phyloP scores from a whole-genome alignment of 306 rosid genomes.

The Pachyrhizus erosus region DNA sequence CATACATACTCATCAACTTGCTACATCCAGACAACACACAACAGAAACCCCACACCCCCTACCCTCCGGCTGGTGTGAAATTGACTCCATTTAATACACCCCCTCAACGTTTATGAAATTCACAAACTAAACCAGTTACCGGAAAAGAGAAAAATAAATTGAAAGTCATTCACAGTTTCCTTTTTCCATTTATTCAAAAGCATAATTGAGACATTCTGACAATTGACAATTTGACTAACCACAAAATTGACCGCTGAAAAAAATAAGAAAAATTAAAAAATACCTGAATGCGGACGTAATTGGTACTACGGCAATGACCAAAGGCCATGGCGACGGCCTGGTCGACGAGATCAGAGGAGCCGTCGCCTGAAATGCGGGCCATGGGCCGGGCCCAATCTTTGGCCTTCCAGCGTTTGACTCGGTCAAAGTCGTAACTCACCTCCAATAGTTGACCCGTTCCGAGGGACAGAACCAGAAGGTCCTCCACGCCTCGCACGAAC shows the following conservation, averaged over 20 bases:
- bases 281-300: slow-evolving; percentile 98
- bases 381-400: slow-evolving; percentile 95
- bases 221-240: slow-evolving; percentile 24
- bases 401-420: slow-evolving; percentile 78
- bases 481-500: slow-evolving; percentile 98
- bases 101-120: slow-evolving; percentile 42
- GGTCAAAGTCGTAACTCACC: slow-evolving; percentile 66
- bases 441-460: slow-evolving; percentile 85
- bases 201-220: slow-evolving; percentile 25
- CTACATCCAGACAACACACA: slow-evolving; percentile 50
- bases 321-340: slow-evolving; percentile 98
- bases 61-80: slow-evolving; percentile 53
- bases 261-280: not conserved
- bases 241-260: not conserved
- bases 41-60: slow-evolving; percentile 51
- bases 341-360: slow-evolving; percentile 89
- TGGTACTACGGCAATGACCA: slow-evolving; percentile 72
- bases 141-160: not conserved
- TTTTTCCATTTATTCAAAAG: not conserved
- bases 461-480: slow-evolving; percentile 82
- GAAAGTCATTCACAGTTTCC: not conserved
- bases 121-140: slow-evolving; percentile 24
- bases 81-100: slow-evolving; percentile 54
- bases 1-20: slow-evolving; percentile 52
- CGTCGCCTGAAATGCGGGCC: slow-evolving; percentile 85